phyloP scores from a whole-genome alignment of 805 yeast genomes.

The Lachancea fermentati region DNA sequence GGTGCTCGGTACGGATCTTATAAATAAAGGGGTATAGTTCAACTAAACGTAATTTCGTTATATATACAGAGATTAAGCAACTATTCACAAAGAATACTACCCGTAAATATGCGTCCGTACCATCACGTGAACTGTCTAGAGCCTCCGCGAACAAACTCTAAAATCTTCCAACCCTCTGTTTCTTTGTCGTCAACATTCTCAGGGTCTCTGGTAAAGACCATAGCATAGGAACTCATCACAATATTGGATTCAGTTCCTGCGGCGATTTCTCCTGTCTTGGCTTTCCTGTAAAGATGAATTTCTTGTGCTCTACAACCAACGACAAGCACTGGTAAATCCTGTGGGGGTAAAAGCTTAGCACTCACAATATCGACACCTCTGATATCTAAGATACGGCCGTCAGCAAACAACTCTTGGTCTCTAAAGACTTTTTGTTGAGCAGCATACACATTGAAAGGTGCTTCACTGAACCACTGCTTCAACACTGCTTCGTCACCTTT shows the following conservation, averaged over 20 bases:
- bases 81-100: background rate
- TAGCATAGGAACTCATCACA: constrained; percentile 87
- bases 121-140: constrained; percentile 69
- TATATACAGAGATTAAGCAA: background rate
- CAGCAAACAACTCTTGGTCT: constrained; percentile 87
- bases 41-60: background rate
- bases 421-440: constrained; percentile 89
- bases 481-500: constrained; percentile 81
- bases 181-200: constrained; percentile 85
- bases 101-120: constrained; percentile 6
- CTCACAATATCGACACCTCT: constrained; percentile 91
- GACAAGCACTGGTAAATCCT: constrained; percentile 86
- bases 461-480: constrained; percentile 92
- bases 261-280: constrained; percentile 87
- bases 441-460: constrained; percentile 90
- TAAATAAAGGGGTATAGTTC: constrained; percentile 2
- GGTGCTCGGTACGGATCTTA: constrained; percentile 14
- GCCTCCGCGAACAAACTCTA: constrained; percentile 92
- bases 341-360: constrained; percentile 82
- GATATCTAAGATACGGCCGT: constrained; percentile 86
- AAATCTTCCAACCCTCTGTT: constrained; percentile 95
- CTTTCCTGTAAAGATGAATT: constrained; percentile 79
- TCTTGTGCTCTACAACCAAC: constrained; percentile 97
- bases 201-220: constrained; percentile 90
- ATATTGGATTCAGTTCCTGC: constrained; percentile 96